These are phyloP conservation scores for Fusarium heterosporum DNA, from an alignment of 2,329 filamentous ascomycete genomes.

Conservation along the genomic window DNA sequence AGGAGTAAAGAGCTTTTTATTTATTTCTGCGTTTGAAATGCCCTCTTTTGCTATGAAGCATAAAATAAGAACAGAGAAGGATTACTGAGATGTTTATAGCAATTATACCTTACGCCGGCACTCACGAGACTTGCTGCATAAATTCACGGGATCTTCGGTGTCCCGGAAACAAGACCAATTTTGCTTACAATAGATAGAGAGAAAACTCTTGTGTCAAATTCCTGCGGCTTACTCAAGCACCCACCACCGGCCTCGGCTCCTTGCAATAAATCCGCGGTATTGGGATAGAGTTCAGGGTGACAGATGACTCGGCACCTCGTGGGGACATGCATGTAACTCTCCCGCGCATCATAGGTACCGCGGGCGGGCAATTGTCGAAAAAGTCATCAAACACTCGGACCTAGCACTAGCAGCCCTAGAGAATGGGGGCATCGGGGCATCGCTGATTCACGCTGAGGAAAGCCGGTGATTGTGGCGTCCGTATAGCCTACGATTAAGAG, in stretches of 20 bases:
- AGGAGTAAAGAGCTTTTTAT: not conserved
- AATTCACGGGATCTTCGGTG: conserved; percentile 26
- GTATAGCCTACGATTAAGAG: conserved; percentile 17
- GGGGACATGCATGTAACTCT: conserved; percentile 21
- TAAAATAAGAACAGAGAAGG: not conserved
- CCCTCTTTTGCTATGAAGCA: not conserved
- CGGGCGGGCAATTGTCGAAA: not conserved
- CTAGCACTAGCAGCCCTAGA: conserved; percentile 39
- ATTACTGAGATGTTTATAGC: conserved; percentile 31
- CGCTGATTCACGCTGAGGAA: conserved; percentile 24
- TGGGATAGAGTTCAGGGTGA: conserved; percentile 18
- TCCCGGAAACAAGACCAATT: conserved; percentile 2
- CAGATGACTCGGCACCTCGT: conserved; percentile 37
- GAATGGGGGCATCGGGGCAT: conserved; percentile 9
- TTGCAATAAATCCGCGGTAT: conserved; percentile 22
- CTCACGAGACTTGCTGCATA: not conserved
- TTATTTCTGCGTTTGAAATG: not conserved
- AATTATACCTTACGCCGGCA: not conserved
- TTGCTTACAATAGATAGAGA: conserved; percentile 26
- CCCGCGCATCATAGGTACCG: not conserved
- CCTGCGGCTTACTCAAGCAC: conserved; percentile 33
- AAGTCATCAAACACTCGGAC: conserved; percentile 15
- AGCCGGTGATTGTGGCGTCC: conserved; percentile 27
- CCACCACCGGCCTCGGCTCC: conserved; percentile 31
- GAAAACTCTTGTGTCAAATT: conserved; percentile 20